Conservation (phyloP, 352 stramenopile species). For the Globisporangium takayamanum region DNA sequence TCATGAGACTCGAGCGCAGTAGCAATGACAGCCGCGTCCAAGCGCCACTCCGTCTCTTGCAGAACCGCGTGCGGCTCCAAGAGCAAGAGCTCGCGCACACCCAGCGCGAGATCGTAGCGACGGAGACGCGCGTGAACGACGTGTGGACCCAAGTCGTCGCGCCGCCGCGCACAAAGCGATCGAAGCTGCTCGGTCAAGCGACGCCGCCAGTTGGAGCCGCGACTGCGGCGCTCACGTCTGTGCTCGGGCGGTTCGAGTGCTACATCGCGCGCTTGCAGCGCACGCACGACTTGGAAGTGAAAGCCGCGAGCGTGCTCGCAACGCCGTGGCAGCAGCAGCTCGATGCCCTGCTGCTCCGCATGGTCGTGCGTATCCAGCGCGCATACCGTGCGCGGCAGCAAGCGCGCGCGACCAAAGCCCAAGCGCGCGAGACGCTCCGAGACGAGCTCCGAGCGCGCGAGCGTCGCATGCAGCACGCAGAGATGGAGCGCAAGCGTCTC, state of each 20-base stretch:
- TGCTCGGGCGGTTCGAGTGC: constrained; percentile 55
- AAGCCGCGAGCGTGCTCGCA: constrained; percentile 39
- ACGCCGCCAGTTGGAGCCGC: constrained; percentile 16
- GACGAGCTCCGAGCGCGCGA: constrained; percentile 49
- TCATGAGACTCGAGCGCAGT: constrained; percentile 48
- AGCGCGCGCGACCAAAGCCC: constrained; percentile 31
- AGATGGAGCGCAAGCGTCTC: constrained; percentile 52
- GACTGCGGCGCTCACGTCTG: constrained; percentile 22
- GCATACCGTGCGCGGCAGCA: constrained; percentile 44
- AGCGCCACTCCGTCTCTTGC: constrained; percentile 44
- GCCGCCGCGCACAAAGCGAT: background rate
- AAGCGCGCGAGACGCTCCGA: constrained; percentile 42
- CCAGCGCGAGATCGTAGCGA: constrained; percentile 38
- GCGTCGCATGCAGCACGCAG: constrained; percentile 34
- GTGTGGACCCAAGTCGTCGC: constrained; percentile 54
- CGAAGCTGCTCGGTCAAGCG: background rate
- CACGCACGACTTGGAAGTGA: constrained; percentile 51
- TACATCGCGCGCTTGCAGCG: constrained; percentile 45
- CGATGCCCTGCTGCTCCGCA: constrained; percentile 53
- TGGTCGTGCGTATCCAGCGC: constrained; percentile 69
- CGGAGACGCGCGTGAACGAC: constrained; percentile 44
- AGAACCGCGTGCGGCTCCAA: constrained; percentile 50
- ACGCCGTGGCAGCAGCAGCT: constrained; percentile 70
- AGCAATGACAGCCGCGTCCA: constrained; percentile 45
- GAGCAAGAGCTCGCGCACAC: constrained; percentile 61